phyloP scores from a whole-genome alignment of 306 rosid species.

The Lablab purpureus region DNA sequence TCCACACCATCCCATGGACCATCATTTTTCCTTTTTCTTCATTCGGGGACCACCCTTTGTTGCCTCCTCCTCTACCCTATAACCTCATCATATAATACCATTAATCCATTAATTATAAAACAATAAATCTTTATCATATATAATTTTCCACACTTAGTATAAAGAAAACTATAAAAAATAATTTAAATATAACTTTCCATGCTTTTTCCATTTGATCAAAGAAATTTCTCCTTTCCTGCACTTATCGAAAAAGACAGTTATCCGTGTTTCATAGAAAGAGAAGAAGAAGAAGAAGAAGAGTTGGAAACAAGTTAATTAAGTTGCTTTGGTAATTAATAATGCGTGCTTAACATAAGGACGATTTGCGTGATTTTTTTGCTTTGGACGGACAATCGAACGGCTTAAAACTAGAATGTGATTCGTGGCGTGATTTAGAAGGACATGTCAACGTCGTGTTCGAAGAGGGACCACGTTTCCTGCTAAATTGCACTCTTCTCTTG shows the following conservation, averaged over 20 bases:
- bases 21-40: background rate
- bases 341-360: background rate
- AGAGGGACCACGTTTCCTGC: constrained; percentile 34
- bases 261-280: background rate
- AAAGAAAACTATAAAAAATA: too few species aligned
- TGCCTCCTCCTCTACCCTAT: constrained; percentile 1
- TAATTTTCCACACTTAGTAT: too few species aligned
- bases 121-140: too few species aligned
- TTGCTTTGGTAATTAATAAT: background rate
- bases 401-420: background rate
- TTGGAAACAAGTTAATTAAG: background rate
- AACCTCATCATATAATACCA: background rate
- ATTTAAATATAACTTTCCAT: too few species aligned
- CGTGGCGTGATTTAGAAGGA: constrained; percentile 36
- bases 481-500: constrained; percentile 3
- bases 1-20: constrained; percentile 16
- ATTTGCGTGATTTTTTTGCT: background rate
- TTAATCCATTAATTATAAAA: background rate
- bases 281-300: constrained; percentile 3
- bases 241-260: constrained; percentile 11
- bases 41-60: background rate
- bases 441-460: constrained; percentile 36
- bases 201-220: too few species aligned
- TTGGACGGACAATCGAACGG: constrained; percentile 43
- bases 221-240: background rate